Conservation (phyloP, 2,329 filamentous ascomycete genomes). For the Botrytis cinerea region DNA sequence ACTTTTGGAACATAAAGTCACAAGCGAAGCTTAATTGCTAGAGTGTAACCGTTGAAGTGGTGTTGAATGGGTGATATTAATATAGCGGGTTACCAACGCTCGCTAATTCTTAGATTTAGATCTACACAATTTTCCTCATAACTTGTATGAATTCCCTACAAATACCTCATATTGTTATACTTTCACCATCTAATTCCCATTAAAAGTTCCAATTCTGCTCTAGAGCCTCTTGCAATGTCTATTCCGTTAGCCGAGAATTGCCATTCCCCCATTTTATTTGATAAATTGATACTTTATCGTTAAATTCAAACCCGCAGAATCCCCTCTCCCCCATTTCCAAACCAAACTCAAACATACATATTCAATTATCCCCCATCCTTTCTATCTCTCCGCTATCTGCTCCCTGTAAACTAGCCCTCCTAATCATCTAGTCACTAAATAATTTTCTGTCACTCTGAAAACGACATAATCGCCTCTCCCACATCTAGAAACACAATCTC, state of each 20-base stretch:
- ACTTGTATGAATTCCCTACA: background rate
- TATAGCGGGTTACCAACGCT: background rate
- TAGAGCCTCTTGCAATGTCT: too few relatives aligned
- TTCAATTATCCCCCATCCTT: background rate
- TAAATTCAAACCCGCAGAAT: background rate
- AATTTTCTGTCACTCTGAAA: background rate
- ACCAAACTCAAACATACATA: background rate
- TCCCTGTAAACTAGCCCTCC: background rate
- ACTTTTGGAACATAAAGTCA: background rate
- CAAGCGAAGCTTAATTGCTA: background rate
- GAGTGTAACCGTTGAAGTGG: background rate
- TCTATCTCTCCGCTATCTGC: background rate
- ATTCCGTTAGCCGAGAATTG: background rate
- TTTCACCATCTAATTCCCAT: background rate
- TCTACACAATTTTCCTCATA: background rate
- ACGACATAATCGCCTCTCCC: background rate
- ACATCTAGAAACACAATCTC: background rate
- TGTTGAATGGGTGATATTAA: background rate
- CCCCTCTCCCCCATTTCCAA: background rate
- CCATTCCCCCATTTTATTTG: background rate
- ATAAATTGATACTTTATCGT: background rate
- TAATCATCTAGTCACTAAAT: background rate
- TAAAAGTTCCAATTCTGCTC: too few relatives aligned
- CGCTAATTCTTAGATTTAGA: background rate
- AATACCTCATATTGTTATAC: background rate